These are phyloP conservation scores for Phylloporus sp. DNA, from an alignment of 1,284 basidiomycete genomes.

Conservation along the genomic window DNA sequence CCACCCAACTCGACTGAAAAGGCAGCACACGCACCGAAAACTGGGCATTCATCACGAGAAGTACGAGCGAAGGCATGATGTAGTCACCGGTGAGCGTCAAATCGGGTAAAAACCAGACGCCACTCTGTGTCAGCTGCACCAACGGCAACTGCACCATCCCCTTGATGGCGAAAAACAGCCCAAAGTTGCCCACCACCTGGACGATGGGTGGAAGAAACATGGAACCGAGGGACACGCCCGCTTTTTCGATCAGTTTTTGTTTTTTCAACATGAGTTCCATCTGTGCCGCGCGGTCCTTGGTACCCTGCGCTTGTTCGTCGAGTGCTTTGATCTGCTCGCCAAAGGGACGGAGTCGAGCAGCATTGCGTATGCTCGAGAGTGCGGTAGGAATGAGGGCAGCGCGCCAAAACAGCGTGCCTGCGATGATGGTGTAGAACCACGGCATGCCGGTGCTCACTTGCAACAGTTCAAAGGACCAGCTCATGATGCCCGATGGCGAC, in stretches of 20 bases:
- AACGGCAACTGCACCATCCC: constrained; percentile 74
- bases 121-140: constrained; percentile 77
- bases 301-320: constrained; percentile 50
- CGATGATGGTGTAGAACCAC: constrained; percentile 87
- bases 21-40: constrained; percentile 56
- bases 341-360: constrained; percentile 71
- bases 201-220: constrained; percentile 65
- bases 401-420: constrained; percentile 73
- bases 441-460: constrained; percentile 78
- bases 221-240: constrained; percentile 68
- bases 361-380: constrained; percentile 67
- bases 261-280: constrained; percentile 61
- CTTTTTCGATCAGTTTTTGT: constrained; percentile 66
- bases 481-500: constrained; percentile 60
- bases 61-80: constrained; percentile 71
- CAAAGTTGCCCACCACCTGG: constrained; percentile 83
- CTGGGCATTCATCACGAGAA: constrained; percentile 72
- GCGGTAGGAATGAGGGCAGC: constrained; percentile 72
- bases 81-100: constrained; percentile 84
- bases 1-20: background rate
- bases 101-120: constrained; percentile 78
- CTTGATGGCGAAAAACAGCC: constrained; percentile 86
- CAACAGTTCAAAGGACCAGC: constrained; percentile 75
- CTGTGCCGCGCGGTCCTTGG: constrained; percentile 48
- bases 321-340: constrained; percentile 60